Conservation (phyloP, 2,329 filamentous ascomycete species). For the Clarireedia monteithiana region DNA sequence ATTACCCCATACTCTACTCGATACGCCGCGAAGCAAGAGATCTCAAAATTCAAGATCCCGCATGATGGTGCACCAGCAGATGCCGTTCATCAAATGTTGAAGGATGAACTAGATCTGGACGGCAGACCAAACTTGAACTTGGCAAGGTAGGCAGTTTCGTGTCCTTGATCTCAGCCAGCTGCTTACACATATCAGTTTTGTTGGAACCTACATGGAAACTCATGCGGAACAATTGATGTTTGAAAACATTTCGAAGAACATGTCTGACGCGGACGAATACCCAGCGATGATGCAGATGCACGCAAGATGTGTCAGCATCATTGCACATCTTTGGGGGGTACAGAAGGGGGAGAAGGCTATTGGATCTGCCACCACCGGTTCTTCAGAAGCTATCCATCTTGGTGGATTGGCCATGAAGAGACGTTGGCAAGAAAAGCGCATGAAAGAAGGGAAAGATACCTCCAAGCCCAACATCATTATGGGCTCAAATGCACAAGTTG, state of each 20-base stretch:
- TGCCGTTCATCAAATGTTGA: conserved; percentile 57
- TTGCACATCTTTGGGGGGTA: conserved; percentile 58
- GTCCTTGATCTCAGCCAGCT: not conserved
- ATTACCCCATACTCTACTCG: conserved; percentile 50
- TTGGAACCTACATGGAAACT: conserved; percentile 64
- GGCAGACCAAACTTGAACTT: conserved; percentile 61
- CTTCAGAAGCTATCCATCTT: conserved; percentile 63
- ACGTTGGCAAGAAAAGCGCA: conserved; percentile 60
- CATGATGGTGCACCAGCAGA: conserved; percentile 50
- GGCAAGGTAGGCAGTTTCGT: conserved; percentile 37
- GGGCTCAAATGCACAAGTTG: conserved; percentile 66
- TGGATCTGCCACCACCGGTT: conserved; percentile 63
- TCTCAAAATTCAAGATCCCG: conserved; percentile 54
- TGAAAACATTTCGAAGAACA: conserved; percentile 63
- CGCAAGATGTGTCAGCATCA: conserved; percentile 59
- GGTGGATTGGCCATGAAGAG: conserved; percentile 68
- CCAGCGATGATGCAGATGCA: conserved; percentile 54
- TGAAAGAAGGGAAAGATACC: conserved; percentile 52
- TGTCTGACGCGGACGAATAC: conserved; percentile 63
- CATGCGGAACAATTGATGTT: conserved; percentile 57
- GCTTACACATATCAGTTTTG: conserved; percentile 42
- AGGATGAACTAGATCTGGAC: conserved; percentile 56
- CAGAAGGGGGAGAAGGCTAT: conserved; percentile 55
- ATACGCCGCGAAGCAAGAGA: conserved; percentile 45
- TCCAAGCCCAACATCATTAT: conserved; percentile 65